These are phyloP conservation scores for Antrodiella citrinella DNA, from an alignment of 768 basidiomycete genomes.

Conservation along the genomic window DNA sequence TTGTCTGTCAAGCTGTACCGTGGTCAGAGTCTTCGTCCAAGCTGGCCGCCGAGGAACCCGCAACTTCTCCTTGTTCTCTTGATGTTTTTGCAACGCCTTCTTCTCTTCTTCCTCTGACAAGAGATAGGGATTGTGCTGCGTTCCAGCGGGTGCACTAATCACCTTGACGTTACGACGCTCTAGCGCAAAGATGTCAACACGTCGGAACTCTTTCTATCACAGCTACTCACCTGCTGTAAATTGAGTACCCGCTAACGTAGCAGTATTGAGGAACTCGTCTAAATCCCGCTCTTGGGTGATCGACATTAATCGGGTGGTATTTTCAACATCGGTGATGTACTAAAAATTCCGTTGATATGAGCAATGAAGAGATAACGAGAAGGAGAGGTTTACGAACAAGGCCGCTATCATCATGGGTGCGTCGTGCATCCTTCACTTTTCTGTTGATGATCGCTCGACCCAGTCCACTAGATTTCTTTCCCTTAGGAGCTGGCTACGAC, in stretches of 20 bases:
- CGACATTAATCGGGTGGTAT: conserved; percentile 67
- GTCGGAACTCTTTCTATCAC: background rate
- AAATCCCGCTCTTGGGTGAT: conserved; percentile 95
- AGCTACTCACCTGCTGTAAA: conserved; percentile 85
- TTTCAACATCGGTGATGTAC: conserved; percentile 73
- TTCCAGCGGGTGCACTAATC: conserved; percentile 47
- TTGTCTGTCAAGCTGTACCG: conserved; percentile 73
- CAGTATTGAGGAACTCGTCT: conserved; percentile 93
- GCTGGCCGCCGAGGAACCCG: conserved; percentile 84
- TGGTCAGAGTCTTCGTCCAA: conserved; percentile 80
- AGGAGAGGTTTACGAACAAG: too few relatives aligned
- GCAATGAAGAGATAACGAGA: background rate
- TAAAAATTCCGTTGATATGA: conserved; percentile 19
- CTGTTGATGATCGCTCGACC: conserved; percentile 95
- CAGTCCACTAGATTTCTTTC: conserved; percentile 71
- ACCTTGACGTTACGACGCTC: conserved; percentile 79
- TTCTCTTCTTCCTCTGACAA: conserved; percentile 77
- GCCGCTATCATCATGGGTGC: conserved; percentile 13
- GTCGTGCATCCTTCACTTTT: conserved; percentile 68
- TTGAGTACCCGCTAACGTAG: conserved; percentile 89
- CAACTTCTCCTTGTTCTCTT: conserved; percentile 63
- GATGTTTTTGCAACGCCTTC: conserved; percentile 64
- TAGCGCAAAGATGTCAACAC: too few relatives aligned
- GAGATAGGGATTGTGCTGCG: conserved; percentile 76
- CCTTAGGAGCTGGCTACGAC: conserved; percentile 28